Percentiles rank a stretch among this genome's conserved stretches.
These are phyloP conservation scores for Diutina neorugosa DNA, from an alignment of 1,139 yeast genomes.

Conservation along the genomic window DNA sequence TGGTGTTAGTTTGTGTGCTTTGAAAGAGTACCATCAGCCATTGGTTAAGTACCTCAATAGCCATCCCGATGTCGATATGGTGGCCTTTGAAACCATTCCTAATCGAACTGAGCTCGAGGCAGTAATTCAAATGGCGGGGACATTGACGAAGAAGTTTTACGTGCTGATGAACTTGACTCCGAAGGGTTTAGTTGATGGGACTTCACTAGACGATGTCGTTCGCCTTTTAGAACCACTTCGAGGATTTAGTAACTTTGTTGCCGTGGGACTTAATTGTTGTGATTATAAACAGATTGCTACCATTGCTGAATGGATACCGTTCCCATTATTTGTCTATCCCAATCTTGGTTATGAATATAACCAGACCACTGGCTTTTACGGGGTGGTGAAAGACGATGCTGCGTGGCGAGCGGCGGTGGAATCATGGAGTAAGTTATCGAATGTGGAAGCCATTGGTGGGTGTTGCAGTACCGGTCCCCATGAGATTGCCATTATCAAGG, in stretches of 20 bases:
- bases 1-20: constrained; percentile 14
- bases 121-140: constrained; percentile 14
- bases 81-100: constrained; percentile 63
- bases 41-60: constrained; percentile 27
- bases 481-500: constrained; percentile 17
- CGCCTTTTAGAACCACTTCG: not conserved
- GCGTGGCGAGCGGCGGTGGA: constrained; percentile 19
- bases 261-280: constrained; percentile 28
- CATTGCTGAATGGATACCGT: not conserved
- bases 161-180: constrained; percentile 15
- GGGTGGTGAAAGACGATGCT: constrained; percentile 5
- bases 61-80: constrained; percentile 31
- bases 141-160: constrained; percentile 17
- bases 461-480: constrained; percentile 45
- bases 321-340: constrained; percentile 31
- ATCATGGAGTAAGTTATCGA: constrained; percentile 21
- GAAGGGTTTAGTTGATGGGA: constrained; percentile 20
- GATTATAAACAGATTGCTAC: not conserved
- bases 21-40: constrained; percentile 36
- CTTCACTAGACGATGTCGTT: constrained; percentile 15
- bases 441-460: constrained; percentile 38
- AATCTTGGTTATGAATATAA: constrained; percentile 45
- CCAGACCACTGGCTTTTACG: constrained; percentile 11
- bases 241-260: constrained; percentile 13
- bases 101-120: constrained; percentile 35